Evolutionary conservation across 768 basidiomycete species (phyloP).

Genomic region (Phylloporus rhodoxanthus): DNA sequence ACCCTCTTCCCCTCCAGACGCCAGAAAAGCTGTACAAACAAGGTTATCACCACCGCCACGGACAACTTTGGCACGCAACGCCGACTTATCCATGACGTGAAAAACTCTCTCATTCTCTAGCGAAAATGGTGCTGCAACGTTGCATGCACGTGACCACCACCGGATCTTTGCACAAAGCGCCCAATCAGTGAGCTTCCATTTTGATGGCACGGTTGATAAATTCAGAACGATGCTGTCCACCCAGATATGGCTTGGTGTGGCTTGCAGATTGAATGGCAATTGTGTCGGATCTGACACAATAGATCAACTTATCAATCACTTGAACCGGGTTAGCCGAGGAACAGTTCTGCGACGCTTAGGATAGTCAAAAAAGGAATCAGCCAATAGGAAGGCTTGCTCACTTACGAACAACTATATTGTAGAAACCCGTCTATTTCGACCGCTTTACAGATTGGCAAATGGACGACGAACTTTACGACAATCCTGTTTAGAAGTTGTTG

Average conservation of each 20-base stretch:
- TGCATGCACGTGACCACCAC: constrained; percentile 8
- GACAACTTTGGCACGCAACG: constrained; percentile 12
- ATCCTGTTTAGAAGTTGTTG: not conserved
- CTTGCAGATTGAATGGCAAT: not conserved
- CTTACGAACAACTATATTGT: too few relatives aligned
- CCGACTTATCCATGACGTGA: constrained; percentile 26
- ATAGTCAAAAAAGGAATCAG: too few relatives aligned
- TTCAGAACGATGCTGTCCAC: constrained; percentile 2
- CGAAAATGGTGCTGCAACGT: constrained; percentile 10
- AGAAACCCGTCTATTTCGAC: too few relatives aligned
- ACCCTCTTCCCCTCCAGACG: not conserved
- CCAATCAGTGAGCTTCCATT: constrained; percentile 14
- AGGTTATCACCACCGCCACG: constrained; percentile 11
- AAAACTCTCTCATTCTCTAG: not conserved
- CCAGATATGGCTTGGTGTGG: constrained; percentile 4
- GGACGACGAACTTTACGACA: not conserved
- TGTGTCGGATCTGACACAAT: constrained; percentile 2
- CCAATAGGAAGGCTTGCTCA: too few relatives aligned
- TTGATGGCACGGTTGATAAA: constrained; percentile 2
- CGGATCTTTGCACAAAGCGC: not conserved
- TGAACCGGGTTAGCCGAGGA: too few relatives aligned
- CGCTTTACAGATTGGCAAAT: too few relatives aligned
- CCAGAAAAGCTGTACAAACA: not conserved
- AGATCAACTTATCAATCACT: too few relatives aligned
- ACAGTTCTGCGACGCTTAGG: too few relatives aligned